phyloP scores from a whole-genome alignment of 2,329 filamentous ascomycete species.

The Diaporthe eres region DNA sequence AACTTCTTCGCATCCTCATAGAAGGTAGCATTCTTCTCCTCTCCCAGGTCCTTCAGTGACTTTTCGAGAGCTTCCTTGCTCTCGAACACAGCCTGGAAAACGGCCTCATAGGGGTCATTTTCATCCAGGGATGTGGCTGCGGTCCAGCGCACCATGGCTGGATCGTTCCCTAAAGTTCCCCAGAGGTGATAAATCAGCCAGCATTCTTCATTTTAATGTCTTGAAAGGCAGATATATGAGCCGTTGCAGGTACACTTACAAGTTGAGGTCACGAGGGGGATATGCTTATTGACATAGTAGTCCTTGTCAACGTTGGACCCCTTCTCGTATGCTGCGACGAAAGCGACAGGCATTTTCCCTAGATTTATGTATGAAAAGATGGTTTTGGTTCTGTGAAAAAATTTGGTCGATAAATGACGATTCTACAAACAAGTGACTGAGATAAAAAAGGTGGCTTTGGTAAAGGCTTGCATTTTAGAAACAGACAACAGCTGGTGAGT shows the following conservation, averaged over 20 bases:
- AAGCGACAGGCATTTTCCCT: slow-evolving; percentile 18
- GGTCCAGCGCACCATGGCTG: slow-evolving; percentile 19
- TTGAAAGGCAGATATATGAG: background rate
- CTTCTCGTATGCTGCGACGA: slow-evolving; percentile 24
- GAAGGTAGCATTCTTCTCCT: slow-evolving; percentile 24
- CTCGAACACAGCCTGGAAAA: slow-evolving; percentile 28
- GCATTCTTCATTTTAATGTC: background rate
- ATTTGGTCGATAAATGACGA: too few species aligned
- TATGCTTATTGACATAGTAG: slow-evolving; percentile 22
- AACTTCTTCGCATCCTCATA: slow-evolving; percentile 26
- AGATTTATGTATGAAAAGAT: background rate
- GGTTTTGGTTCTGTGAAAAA: background rate
- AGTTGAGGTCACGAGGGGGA: slow-evolving; percentile 24
- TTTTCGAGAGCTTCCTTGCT: slow-evolving; percentile 30
- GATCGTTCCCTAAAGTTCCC: background rate
- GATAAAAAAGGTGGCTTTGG: too few species aligned
- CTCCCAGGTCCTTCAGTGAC: slow-evolving; percentile 22
- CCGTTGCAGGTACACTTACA: background rate
- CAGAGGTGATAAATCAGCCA: background rate
- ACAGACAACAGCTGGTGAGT: too few species aligned
- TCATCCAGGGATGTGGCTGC: slow-evolving; percentile 21
- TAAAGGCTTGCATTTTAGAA: background rate
- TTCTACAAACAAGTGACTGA: background rate
- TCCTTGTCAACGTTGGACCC: slow-evolving; percentile 28
- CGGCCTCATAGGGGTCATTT: slow-evolving; percentile 23